These are phyloP conservation scores for Blastocystis hominis DNA, from an alignment of 352 stramenopile species.

Conservation along the genomic window DNA sequence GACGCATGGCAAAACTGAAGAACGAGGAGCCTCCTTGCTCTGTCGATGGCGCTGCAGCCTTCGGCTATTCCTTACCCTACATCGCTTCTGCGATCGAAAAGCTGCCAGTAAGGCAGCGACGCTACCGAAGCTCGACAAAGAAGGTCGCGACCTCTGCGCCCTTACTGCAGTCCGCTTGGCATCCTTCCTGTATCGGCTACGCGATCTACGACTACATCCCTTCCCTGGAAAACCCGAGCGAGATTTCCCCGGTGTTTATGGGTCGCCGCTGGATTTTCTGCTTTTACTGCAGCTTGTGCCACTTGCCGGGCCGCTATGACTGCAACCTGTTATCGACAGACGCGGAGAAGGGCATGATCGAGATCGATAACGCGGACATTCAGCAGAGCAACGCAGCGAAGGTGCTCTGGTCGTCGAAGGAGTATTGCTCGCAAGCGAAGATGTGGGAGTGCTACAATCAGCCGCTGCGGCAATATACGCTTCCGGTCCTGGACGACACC, in stretches of 20 bases:
- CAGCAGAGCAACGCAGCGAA: background rate
- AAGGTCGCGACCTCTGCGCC: background rate
- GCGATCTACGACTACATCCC: background rate
- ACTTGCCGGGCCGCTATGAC: background rate
- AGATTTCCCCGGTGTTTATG: constrained; percentile 2
- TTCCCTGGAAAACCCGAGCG: background rate
- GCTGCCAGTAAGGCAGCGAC: background rate
- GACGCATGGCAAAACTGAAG: background rate
- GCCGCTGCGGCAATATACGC: too few relatives aligned
- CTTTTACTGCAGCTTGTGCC: background rate
- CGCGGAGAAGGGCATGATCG: background rate
- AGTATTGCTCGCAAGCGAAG: background rate
- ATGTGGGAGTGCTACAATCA: too few relatives aligned
- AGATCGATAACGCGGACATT: background rate
- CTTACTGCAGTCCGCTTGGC: background rate
- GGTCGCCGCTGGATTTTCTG: background rate
- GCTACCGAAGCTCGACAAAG: background rate
- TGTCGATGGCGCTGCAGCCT: background rate
- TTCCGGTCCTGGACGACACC: too few relatives aligned
- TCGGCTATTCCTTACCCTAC: background rate
- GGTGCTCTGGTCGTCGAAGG: background rate
- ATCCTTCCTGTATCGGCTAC: constrained; percentile 33
- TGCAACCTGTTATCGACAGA: background rate
- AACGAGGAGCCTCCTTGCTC: background rate
- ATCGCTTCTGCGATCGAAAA: background rate